Conservation (phyloP, 768 basidiomycete genomes). For the Boletus patriciae region DNA sequence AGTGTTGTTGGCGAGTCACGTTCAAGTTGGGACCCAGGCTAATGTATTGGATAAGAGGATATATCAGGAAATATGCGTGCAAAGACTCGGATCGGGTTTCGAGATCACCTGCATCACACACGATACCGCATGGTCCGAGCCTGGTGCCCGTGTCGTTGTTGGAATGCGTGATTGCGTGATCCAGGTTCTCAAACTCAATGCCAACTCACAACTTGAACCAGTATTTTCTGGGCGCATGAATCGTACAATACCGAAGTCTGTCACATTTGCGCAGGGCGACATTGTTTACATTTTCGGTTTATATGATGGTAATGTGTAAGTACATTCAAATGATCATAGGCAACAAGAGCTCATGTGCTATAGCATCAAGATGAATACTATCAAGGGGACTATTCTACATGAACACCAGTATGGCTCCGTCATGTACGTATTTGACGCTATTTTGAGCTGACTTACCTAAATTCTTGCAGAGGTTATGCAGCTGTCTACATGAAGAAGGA, state of each 20-base stretch:
- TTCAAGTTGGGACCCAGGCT: not conserved
- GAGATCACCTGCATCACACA: slow-evolving; percentile 10
- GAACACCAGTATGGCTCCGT: slow-evolving; percentile 5
- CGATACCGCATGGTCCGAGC: not conserved
- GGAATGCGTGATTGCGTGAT: slow-evolving; percentile 1
- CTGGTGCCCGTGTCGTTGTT: not conserved
- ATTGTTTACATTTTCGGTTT: slow-evolving; percentile 5
- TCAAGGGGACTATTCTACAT: not conserved
- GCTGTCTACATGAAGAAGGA: slow-evolving; percentile 1
- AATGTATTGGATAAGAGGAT: not conserved
- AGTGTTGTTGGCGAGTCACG: not conserved
- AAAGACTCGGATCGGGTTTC: slow-evolving; percentile 6
- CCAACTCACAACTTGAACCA: slow-evolving; percentile 4
- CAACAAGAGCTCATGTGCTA: not conserved
- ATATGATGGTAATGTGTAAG: slow-evolving; percentile 10
- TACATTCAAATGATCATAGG: not conserved
- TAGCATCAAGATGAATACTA: slow-evolving; percentile 5
- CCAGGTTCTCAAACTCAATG: slow-evolving; percentile 5
- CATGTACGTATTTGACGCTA: slow-evolving; percentile 4
- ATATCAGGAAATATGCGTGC: slow-evolving; percentile 12
- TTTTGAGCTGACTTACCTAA: not conserved
- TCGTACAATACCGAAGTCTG: not conserved
- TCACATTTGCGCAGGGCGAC: not conserved
- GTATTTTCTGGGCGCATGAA: not conserved
- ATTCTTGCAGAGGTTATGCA: slow-evolving; percentile 1